Evolutionary conservation across 352 stramenopile species (phyloP).

Genomic region (Pythium diclinum): DNA sequence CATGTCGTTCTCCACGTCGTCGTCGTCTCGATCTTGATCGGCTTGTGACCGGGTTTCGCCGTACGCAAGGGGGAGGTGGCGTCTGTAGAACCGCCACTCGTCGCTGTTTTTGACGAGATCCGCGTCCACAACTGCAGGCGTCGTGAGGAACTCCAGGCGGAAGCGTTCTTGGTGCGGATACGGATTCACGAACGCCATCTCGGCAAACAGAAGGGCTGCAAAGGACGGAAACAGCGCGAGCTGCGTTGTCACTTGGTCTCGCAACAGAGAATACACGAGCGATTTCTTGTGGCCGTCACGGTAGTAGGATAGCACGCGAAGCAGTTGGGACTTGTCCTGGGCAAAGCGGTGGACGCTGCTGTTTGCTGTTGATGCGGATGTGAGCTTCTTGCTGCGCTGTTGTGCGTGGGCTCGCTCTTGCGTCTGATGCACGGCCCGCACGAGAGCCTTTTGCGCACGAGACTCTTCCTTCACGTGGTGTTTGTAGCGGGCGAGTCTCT

Average conservation of each 20-base stretch:
- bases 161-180: slow-evolving; percentile 92
- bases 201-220: slow-evolving; percentile 83
- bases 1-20: slow-evolving; percentile 89
- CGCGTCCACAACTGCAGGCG: slow-evolving; percentile 43
- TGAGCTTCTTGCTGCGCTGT: slow-evolving; percentile 23
- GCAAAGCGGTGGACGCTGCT: slow-evolving; percentile 38
- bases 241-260: slow-evolving; percentile 84
- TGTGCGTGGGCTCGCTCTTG: slow-evolving; percentile 25
- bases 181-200: slow-evolving; percentile 88
- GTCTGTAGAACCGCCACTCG: slow-evolving; percentile 86
- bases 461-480: slow-evolving; percentile 50
- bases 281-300: slow-evolving; percentile 93
- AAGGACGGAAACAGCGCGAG: slow-evolving; percentile 81
- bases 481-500: slow-evolving; percentile 63
- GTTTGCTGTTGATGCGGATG: background rate
- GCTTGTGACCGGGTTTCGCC: slow-evolving; percentile 5
- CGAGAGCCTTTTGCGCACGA: slow-evolving; percentile 54
- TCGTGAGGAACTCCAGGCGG: slow-evolving; percentile 69
- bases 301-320: slow-evolving; percentile 91
- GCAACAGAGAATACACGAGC: slow-evolving; percentile 89
- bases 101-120: slow-evolving; percentile 71
- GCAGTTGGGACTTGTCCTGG: slow-evolving; percentile 78
- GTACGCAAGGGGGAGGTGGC: slow-evolving; percentile 56
- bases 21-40: slow-evolving; percentile 17
- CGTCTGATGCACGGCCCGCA: slow-evolving; percentile 36